phyloP scores from a whole-genome alignment of 768 basidiomycete genomes.

The Boletellus emodensis region DNA sequence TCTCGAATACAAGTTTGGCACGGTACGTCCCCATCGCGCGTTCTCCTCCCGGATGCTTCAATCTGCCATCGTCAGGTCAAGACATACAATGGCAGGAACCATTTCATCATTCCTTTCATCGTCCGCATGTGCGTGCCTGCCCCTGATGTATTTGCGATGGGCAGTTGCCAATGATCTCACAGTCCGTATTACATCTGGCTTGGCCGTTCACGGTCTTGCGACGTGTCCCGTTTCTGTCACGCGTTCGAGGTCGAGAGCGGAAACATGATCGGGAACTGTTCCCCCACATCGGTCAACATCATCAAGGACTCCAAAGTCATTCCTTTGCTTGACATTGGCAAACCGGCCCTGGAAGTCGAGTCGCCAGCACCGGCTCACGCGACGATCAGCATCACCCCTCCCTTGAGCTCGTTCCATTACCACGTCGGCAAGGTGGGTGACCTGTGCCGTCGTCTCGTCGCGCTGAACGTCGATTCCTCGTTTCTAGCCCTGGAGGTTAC shows the following conservation, averaged over 20 bases:
- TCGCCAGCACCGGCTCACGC: conserved; percentile 18
- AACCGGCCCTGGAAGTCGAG: conserved; percentile 30
- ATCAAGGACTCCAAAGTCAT: conserved; percentile 35
- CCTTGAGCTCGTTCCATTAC: conserved; percentile 62
- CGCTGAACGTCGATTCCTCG: neutral
- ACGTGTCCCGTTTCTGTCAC: conserved; percentile 51
- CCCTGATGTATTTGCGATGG: neutral
- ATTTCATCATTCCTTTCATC: conserved; percentile 62
- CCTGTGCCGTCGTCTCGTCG: neutral
- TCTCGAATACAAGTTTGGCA: too few relatives aligned
- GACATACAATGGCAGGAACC: conserved; percentile 69
- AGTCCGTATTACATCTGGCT: conserved; percentile 76
- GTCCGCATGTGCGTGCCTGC: conserved; percentile 50
- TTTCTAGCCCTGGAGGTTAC: conserved; percentile 57
- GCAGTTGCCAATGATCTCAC: neutral
- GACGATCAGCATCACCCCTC: conserved; percentile 48
- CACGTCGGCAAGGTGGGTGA: conserved; percentile 44
- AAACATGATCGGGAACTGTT: conserved; percentile 51
- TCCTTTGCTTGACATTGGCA: conserved; percentile 41
- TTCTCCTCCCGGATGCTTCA: conserved; percentile 28
- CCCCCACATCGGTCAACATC: conserved; percentile 35
- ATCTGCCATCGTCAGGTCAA: conserved; percentile 40
- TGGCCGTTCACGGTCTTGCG: conserved; percentile 60
- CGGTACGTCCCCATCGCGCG: too few relatives aligned
- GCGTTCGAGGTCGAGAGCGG: conserved; percentile 64